These are phyloP conservation scores for Bryoerythrophyllum caledonicum DNA, from an alignment of 225 moss, liverwort and hornwort genomes.

Conservation along the genomic window DNA sequence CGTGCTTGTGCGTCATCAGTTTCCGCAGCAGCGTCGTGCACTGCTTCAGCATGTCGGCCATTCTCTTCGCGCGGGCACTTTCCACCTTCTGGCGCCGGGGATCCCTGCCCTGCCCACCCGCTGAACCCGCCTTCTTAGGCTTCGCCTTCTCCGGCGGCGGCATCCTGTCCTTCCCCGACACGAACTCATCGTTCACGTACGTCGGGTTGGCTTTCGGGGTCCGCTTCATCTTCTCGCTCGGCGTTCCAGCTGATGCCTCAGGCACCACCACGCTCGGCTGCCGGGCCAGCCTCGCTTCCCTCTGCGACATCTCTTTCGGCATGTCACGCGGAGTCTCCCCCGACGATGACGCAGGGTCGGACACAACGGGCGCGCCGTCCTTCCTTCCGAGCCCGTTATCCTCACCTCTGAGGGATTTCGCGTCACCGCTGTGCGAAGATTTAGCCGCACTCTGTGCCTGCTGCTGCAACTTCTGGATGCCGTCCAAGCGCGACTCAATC, in stretches of 20 bases:
- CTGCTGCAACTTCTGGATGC: constrained; percentile 31
- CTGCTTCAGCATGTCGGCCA: constrained; percentile 60
- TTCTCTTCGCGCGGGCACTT: constrained; percentile 57
- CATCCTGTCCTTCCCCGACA: constrained; percentile 97
- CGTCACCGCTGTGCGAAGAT: constrained; percentile 45
- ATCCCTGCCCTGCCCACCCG: constrained; percentile 60
- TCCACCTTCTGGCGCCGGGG: constrained; percentile 85
- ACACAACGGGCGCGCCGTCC: constrained; percentile 61
- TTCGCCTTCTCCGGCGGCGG: constrained; percentile 93
- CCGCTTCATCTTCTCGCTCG: constrained; percentile 84
- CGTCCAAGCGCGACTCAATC: constrained; percentile 69
- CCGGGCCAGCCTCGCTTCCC: constrained; percentile 77
- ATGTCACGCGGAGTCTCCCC: constrained; percentile 66
- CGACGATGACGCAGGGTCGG: constrained; percentile 59
- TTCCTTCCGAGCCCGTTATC: constrained; percentile 72
- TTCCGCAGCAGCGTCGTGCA: constrained; percentile 58
- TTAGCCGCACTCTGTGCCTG: constrained; percentile 13
- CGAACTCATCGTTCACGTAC: constrained; percentile 84
- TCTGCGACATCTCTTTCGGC: constrained; percentile 56
- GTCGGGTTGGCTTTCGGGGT: constrained; percentile 72
- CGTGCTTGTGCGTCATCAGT: constrained; percentile 65
- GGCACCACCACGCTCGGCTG: constrained; percentile 81
- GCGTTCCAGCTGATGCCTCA: constrained; percentile 74
- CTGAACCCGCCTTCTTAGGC: constrained; percentile 52
- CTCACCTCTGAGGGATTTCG: constrained; percentile 62